phyloP scores from a whole-genome alignment of 2,329 filamentous ascomycete genomes.

The Aspergillus sp. region DNA sequence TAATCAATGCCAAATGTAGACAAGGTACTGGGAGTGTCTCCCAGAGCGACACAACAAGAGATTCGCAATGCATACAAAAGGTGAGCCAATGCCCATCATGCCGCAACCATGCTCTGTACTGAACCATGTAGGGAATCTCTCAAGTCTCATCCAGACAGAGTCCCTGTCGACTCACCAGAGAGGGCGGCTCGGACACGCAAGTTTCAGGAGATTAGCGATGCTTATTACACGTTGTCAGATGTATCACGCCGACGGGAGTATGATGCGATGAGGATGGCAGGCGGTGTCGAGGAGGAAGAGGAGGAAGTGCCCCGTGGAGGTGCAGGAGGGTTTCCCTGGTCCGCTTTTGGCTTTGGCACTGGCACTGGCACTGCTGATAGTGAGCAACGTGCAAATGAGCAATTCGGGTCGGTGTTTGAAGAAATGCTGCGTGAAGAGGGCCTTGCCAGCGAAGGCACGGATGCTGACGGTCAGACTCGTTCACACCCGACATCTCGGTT shows the following conservation, averaged over 20 bases:
- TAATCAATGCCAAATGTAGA: conserved; percentile 51
- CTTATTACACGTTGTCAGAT: conserved; percentile 90
- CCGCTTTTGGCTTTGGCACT: conserved; percentile 62
- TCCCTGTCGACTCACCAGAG: conserved; percentile 80
- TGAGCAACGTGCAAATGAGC: conserved; percentile 58
- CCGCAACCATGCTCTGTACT: background rate
- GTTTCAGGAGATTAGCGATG: conserved; percentile 90
- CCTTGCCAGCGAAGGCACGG: conserved; percentile 68
- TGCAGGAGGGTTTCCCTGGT: conserved; percentile 71
- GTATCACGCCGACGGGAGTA: conserved; percentile 75
- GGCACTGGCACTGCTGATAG: conserved; percentile 37
- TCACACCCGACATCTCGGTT: conserved; percentile 67
- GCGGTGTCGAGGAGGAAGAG: conserved; percentile 50
- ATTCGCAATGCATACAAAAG: conserved; percentile 95
- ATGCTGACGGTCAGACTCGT: conserved; percentile 48
- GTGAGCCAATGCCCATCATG: conserved; percentile 44
- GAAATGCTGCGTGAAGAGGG: conserved; percentile 87
- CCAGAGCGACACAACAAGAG: conserved; percentile 76
- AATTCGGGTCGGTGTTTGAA: conserved; percentile 87
- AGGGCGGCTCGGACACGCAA: conserved; percentile 77
- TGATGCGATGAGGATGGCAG: conserved; percentile 65
- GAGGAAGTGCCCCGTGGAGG: conserved; percentile 52
- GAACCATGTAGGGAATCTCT: conserved; percentile 68
- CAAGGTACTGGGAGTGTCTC: conserved; percentile 69
- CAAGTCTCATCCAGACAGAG: conserved; percentile 91